Evolutionary conservation across 495 filamentous ascomycete species (phyloP).

Genomic region (Aspergillus ostianus): DNA sequence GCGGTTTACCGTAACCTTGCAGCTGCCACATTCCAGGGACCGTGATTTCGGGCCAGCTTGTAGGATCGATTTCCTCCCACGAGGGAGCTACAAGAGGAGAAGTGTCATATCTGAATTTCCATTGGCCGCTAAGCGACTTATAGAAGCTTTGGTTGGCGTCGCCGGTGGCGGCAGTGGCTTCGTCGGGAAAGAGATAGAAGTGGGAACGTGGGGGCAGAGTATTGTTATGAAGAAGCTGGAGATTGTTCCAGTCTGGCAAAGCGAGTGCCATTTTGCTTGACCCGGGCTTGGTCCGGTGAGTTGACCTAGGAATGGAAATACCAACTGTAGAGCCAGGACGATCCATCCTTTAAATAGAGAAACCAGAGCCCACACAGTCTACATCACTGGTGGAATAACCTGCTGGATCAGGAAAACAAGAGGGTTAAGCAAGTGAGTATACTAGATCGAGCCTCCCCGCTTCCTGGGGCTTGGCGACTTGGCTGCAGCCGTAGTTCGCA

Average conservation of each 20-base stretch:
- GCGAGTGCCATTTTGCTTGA: not conserved
- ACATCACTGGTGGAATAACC: not conserved
- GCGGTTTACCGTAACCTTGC: constrained; percentile 58
- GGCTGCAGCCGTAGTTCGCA: not conserved
- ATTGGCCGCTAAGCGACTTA: constrained; percentile 51
- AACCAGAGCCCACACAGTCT: not conserved
- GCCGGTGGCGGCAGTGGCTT: not conserved
- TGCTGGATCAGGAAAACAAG: no score
- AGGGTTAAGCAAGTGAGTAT: no score
- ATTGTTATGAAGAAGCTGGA: constrained; percentile 57
- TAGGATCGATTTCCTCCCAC: constrained; percentile 28
- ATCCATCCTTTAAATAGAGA: not conserved
- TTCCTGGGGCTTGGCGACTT: not conserved
- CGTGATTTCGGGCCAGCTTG: constrained; percentile 46
- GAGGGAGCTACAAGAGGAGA: constrained; percentile 50
- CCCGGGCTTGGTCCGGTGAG: not conserved
- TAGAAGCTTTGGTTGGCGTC: constrained; percentile 28
- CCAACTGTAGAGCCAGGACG: not conserved
- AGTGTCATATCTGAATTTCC: constrained; percentile 54
- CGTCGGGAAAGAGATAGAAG: constrained; percentile 36
- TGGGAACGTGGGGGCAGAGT: constrained; percentile 58
- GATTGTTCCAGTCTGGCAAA: constrained; percentile 58
- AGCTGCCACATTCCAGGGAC: constrained; percentile 70
- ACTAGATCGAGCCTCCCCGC: not conserved
- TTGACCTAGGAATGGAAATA: not conserved